Conservation (phyloP, 345 rosid genomes). For the Dipteronia dyeriana region DNA sequence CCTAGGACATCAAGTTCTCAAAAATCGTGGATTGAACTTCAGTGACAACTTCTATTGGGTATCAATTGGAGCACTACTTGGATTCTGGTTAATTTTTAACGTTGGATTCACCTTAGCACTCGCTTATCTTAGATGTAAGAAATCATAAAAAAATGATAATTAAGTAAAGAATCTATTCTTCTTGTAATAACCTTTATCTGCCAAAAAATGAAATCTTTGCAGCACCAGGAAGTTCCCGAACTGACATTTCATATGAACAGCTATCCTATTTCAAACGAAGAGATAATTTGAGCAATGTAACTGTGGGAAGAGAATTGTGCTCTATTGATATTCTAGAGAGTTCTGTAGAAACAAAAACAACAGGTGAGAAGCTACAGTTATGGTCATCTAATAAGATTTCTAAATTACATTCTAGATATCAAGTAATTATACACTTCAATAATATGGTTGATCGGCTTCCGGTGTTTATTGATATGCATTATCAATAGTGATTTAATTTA, state of each 20-base stretch:
- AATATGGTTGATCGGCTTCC: too few relatives aligned
- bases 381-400: neutral
- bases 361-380: conserved; percentile 14
- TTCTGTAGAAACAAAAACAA: conserved; percentile 13
- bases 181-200: conserved; percentile 11
- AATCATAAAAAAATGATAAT: neutral
- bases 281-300: neutral
- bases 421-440: neutral
- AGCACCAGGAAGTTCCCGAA: conserved; percentile 36
- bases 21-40: conserved; percentile 37
- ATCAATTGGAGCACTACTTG: conserved; percentile 40
- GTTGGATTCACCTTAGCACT: conserved; percentile 40
- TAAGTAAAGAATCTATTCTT: neutral
- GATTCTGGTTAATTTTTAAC: conserved; percentile 45
- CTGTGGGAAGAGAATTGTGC: conserved; percentile 16
- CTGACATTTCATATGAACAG: conserved; percentile 29
- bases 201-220: conserved; percentile 16
- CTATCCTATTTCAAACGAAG: conserved; percentile 17
- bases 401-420: neutral
- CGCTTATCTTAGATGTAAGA: conserved; percentile 31
- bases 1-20: conserved; percentile 34
- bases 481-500: neutral
- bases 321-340: neutral
- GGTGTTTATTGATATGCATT: neutral
- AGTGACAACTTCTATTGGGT: conserved; percentile 37